Evolutionary conservation across 2,329 filamentous ascomycete species (phyloP).

Genomic region (Davidsoniella eucalypti): DNA sequence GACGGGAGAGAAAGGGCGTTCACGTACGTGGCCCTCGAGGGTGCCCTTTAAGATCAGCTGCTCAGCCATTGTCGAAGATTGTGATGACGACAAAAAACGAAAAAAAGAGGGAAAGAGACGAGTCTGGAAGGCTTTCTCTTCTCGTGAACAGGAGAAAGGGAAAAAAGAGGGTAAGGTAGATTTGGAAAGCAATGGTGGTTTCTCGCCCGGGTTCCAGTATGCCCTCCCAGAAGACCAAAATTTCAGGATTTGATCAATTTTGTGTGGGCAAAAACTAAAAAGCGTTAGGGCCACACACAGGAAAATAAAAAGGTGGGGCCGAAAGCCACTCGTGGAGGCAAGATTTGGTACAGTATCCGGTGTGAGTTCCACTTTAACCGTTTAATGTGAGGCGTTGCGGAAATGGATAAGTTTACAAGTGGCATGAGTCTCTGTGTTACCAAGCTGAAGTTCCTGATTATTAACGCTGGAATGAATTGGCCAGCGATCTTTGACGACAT

Average conservation of each 20-base stretch:
- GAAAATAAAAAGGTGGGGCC: slow-evolving; percentile 9
- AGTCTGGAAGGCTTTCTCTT: slow-evolving; percentile 15
- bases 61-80: slow-evolving; percentile 51
- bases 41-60: slow-evolving; percentile 92
- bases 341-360: no score
- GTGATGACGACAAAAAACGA: slow-evolving; percentile 9
- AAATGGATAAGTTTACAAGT: no score
- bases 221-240: slow-evolving; percentile 12
- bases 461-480: no score
- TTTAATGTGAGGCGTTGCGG: no score
- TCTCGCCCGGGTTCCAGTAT: slow-evolving; percentile 12
- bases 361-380: no score
- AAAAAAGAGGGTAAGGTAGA: slow-evolving; percentile 12
- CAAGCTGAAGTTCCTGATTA: no score
- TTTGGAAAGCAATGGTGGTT: slow-evolving; percentile 12
- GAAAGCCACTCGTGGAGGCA: background rate
- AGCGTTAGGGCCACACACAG: slow-evolving; percentile 13
- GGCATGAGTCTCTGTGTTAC: no score
- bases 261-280: slow-evolving; percentile 13
- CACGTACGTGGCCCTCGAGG: slow-evolving; percentile 85
- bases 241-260: slow-evolving; percentile 14
- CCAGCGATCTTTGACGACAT: no score
- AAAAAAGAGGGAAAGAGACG: slow-evolving; percentile 13
- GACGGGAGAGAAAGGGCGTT: slow-evolving; percentile 11
- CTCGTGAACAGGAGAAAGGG: slow-evolving; percentile 12